Conservation (phyloP, 345 rosid species). For the Microcos paniculata region DNA sequence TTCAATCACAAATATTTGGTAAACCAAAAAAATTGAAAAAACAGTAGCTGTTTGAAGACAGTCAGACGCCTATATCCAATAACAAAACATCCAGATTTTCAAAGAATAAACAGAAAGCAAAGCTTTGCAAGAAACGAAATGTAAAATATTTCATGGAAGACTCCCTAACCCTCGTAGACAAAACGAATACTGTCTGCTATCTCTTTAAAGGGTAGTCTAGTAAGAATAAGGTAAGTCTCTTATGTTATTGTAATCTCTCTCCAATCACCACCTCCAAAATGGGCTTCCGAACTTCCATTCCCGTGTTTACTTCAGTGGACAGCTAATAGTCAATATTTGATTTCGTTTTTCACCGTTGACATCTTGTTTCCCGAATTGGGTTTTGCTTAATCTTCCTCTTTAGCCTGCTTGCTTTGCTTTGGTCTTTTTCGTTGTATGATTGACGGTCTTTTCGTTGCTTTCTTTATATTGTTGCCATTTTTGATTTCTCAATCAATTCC, state of each 20-base stretch:
- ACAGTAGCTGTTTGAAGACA: not conserved
- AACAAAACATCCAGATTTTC: not conserved
- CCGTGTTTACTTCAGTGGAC: not conserved
- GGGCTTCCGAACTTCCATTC: not conserved
- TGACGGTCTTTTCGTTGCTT: not conserved
- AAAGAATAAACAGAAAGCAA: not conserved
- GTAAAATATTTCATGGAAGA: not conserved
- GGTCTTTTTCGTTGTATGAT: too few species aligned
- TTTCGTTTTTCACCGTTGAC: not conserved
- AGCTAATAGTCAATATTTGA: not conserved
- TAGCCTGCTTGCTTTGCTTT: not conserved
- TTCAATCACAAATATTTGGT: not conserved
- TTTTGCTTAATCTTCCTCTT: not conserved
- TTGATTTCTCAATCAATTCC: not conserved
- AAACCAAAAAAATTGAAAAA: not conserved
- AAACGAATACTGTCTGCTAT: not conserved
- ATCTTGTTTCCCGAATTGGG: not conserved
- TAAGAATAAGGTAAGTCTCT: not conserved
- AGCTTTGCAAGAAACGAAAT: constrained; percentile 4
- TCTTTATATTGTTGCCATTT: not conserved
- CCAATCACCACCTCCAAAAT: not conserved
- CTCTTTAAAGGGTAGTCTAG: not conserved
- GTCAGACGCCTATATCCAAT: too few species aligned
- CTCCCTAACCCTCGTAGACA: not conserved
- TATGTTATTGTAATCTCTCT: not conserved